Evolutionary conservation across 2,329 filamentous ascomycete species (phyloP), one percentile per base, ranked within the genome.

Genomic region (Colletotrichum chlorophyti): DNA sequence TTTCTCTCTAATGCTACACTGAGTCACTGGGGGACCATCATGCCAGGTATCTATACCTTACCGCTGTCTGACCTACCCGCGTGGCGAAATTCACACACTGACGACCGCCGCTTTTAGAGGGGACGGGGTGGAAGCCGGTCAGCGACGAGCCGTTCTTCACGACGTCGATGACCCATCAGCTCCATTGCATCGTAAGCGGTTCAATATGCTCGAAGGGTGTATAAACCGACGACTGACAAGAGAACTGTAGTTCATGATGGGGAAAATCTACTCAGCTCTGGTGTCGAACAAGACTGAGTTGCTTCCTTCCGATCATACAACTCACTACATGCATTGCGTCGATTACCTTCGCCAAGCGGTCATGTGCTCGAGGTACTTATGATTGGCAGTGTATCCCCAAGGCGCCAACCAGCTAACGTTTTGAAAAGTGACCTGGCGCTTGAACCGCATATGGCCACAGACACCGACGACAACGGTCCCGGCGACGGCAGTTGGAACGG

Each of bases 301-400:
- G 17, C 60, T 72, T 12, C 64, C 66, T 7, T 47, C 53, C 3
- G 70, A 72, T 45, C 68, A 68, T 41, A 62, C 69, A 54, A 59
- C 61, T 9, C 76, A 78, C 60, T 76, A 73, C 63, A 68, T 74
- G 42, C 74, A 78, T 63, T 77, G 75, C 65, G 71, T 77, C 52
- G 73, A 75, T 58, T 77, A 77, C 48, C 67, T 77, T 57, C 68
- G 75, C 7, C 74, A 77, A 55, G 69, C 71, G 6, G 70, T 75
- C 51, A 74, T 76, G 72, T 77, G 74, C 35, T 68, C 67, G 7
- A 70, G 69, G n/a, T n/a, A n/a, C n/a, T n/a, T n/a, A n/a, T n/a
- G n/a, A n/a, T n/a, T n/a, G n/a, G n/a, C n/a, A n/a, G n/a, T n/a
- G n/a, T n/a, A n/a, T n/a, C n/a, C n/a, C n/a, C n/a, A n/a, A n/a